Evolutionary conservation across 352 stramenopile genomes (phyloP).

Genomic region (Chrysophaeum taylorii): DNA sequence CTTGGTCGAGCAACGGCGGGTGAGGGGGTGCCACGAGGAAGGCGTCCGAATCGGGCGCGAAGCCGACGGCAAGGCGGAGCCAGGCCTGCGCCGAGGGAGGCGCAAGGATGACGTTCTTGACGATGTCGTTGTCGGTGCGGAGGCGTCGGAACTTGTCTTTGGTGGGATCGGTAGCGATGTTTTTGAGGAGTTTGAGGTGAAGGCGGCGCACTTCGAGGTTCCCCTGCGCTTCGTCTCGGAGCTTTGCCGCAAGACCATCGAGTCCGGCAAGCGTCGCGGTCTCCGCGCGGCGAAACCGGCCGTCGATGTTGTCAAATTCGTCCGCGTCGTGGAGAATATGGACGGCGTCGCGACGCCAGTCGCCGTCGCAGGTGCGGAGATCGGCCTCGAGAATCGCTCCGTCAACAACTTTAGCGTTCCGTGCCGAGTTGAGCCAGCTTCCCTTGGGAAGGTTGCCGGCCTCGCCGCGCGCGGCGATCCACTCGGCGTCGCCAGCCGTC

Average conservation of each 20-base stretch:
- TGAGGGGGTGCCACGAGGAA: no score
- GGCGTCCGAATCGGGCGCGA: no score
- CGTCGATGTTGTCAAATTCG: not conserved
- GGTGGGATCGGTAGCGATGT: not conserved
- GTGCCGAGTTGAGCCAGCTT: not conserved
- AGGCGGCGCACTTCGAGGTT: not conserved
- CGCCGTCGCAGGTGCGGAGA: not conserved
- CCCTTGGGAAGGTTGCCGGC: not conserved
- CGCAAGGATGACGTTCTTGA: not conserved
- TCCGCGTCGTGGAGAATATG: not conserved
- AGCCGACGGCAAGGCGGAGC: not conserved
- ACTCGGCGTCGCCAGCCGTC: not conserved
- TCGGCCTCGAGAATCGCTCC: not conserved
- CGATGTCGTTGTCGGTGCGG: not conserved
- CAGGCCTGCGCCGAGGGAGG: not conserved
- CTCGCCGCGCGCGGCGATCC: slow-evolving; percentile 4
- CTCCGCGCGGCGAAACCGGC: not conserved
- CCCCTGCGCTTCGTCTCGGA: not conserved
- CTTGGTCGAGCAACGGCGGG: no score
- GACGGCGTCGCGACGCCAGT: not conserved
- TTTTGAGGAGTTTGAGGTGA: not conserved
- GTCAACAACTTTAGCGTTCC: not conserved
- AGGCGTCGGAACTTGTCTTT: not conserved
- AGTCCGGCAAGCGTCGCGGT: not conserved
- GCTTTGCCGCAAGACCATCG: not conserved